phyloP scores from a whole-genome alignment of 1,284 basidiomycete genomes.

The Mycena sp. region DNA sequence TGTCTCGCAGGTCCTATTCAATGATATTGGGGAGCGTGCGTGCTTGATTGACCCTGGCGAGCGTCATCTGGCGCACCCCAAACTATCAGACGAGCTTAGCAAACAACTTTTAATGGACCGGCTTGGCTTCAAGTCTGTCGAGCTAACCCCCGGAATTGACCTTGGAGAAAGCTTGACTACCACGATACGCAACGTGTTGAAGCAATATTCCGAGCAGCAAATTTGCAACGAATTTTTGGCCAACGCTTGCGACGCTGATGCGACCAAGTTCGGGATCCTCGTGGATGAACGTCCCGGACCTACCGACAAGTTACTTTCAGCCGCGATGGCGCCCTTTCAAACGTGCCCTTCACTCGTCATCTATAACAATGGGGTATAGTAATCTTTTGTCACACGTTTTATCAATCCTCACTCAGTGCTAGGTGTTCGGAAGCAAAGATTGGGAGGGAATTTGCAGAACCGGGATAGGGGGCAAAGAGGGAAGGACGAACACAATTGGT shows the following conservation, averaged over 20 bases:
- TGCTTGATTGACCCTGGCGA: conserved; percentile 39
- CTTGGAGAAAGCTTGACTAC: conserved; percentile 45
- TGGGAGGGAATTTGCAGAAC: conserved; percentile 57
- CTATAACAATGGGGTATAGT: conserved; percentile 50
- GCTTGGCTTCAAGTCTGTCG: conserved; percentile 47
- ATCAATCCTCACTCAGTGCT: no score
- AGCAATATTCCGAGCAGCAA: conserved; percentile 53
- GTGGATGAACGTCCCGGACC: conserved; percentile 46
- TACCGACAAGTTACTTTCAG: conserved; percentile 44
- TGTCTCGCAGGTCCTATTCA: conserved; percentile 46
- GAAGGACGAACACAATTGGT: conserved; percentile 44
- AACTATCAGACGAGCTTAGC: conserved; percentile 47
- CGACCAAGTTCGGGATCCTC: conserved; percentile 52
- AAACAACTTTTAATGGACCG: conserved; percentile 46
- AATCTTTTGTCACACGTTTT: no score
- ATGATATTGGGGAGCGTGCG: conserved; percentile 50
- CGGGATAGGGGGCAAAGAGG: conserved; percentile 57
- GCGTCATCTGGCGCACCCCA: conserved; percentile 45
- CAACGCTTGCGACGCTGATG: conserved; percentile 61
- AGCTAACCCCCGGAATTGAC: conserved; percentile 35
- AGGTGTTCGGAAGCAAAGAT: conserved; percentile 51
- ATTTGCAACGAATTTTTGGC: conserved; percentile 60
- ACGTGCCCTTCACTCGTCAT: conserved; percentile 52
- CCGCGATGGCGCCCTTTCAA: conserved; percentile 46
- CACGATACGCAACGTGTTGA: conserved; percentile 46